A percentile compares a stretch with the other conserved stretches of the same genome.
Evolutionary conservation across 345 rosid species (phyloP).

Genomic region (Salix koriyanagi): DNA sequence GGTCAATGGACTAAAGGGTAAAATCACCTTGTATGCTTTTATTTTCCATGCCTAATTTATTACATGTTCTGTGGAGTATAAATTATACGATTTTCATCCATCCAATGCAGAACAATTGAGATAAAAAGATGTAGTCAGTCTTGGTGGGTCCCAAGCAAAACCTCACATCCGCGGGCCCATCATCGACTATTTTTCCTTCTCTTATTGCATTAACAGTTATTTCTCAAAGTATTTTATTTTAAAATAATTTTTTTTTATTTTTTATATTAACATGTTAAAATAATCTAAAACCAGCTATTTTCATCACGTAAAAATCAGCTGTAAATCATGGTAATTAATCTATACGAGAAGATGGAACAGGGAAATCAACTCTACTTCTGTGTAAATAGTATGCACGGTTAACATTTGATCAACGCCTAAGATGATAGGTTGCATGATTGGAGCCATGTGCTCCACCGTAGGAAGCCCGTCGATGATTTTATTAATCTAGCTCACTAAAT

Average conservation of each 20-base stretch:
- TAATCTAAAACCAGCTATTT: too few relatives aligned
- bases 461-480: neutral
- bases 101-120: neutral
- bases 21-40: neutral
- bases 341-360: neutral
- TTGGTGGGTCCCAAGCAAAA: conserved; percentile 22
- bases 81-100: too few relatives aligned
- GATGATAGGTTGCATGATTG: conserved; percentile 21
- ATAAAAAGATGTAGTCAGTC: neutral
- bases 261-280: neutral
- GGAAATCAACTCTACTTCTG: neutral
- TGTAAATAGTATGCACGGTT: neutral
- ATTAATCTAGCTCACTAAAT: neutral
- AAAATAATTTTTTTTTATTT: too few relatives aligned
- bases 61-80: too few relatives aligned
- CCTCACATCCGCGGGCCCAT: conserved; percentile 4
- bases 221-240: too few relatives aligned
- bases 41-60: too few relatives aligned
- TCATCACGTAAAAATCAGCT: neutral
- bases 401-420: neutral
- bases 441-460: conserved; percentile 14
- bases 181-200: conserved; percentile 3
- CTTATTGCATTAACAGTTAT: neutral
- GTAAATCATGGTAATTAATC: neutral
- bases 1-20: conserved; percentile 12